Evolutionary conservation across 805 yeast species (phyloP), one percentile per base, ranked within the genome.

Genomic region (Wickerhamiella spandovensis): DNA sequence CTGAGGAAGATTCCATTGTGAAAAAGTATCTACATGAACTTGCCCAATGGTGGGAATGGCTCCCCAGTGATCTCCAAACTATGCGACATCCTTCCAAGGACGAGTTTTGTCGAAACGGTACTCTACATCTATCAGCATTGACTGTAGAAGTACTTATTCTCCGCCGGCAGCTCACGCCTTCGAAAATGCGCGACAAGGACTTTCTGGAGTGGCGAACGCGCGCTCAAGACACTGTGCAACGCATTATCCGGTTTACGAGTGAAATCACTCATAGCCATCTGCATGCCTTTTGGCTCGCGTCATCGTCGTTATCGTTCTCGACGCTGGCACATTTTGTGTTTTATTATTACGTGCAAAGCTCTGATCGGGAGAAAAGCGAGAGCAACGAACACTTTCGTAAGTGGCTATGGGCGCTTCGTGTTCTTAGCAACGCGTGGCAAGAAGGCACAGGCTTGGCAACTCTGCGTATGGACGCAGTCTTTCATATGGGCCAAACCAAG

Each of bases 401-500:
- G 28, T 64, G 67, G 67, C 54, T 62, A 10, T 61, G 60, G 58
- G 61, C 65, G 10, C 32, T 65, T 30, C 57, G 66, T 25, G 61
- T 61, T 1, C 49, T 65, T 23, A 55, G 58, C 35, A 64, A 63
- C 39, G 63, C 64, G 1, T 65, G 69, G 69, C 65, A 58, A 44
- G 68, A 64, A 50, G 68, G 68, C 23, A 56, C 67, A 23, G 67
- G 67, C n/a, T 52, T 64, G 10, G 68, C 68, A 1, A 56, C 59
- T 2, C 55, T 60, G 47, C 50, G 67, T 5, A 59, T 64, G 60
- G 67, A 64, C 24, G 53, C 64, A 1, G 56, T 64, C 13, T 63
- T 65, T 39, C 61, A 64, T 56, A 58, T 56, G 54, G 67, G 66
- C 23, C 49, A 53, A 12, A 51, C 53, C 18, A 35, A 17, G 12